These are phyloP conservation scores for Boletales sp. DNA, from an alignment of 768 basidiomycete species.

Conservation along the genomic window DNA sequence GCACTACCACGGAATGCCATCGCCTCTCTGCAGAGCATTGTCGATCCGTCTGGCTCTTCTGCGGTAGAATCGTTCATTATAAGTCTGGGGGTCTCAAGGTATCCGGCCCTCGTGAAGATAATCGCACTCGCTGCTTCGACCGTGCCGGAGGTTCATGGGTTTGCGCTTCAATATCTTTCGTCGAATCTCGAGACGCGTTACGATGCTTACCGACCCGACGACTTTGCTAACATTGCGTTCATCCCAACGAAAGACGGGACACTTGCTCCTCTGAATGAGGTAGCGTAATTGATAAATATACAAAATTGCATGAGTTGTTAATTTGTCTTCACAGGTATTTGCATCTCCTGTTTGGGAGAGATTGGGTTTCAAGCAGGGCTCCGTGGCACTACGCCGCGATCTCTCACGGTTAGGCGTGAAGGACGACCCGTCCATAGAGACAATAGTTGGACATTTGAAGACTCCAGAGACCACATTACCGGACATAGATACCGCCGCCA, in stretches of 20 bases:
- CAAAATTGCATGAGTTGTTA: background rate
- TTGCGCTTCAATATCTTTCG: slow-evolving; percentile 12
- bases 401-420: slow-evolving; percentile 10
- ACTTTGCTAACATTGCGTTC: slow-evolving; percentile 9
- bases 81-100: background rate
- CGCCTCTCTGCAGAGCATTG: background rate
- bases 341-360: slow-evolving; percentile 2
- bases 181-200: slow-evolving; percentile 7
- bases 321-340: slow-evolving; percentile 6
- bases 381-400: background rate
- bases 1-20: slow-evolving; percentile 21
- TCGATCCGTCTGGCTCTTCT: background rate
- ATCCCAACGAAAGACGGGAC: slow-evolving; percentile 9
- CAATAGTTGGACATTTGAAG: background rate
- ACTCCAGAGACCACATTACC: background rate
- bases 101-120: slow-evolving; percentile 5
- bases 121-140: slow-evolving; percentile 7
- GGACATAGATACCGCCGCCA: background rate
- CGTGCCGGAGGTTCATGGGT: background rate
- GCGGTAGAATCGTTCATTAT: background rate
- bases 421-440: slow-evolving; percentile 4
- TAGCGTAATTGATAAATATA: background rate
- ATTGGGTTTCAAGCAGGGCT: slow-evolving; percentile 7
- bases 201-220: slow-evolving; percentile 6
- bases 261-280: slow-evolving; percentile 9